Evolutionary conservation across 2,329 filamentous ascomycete species (phyloP).

Genomic region (Cladosporium sp.): DNA sequence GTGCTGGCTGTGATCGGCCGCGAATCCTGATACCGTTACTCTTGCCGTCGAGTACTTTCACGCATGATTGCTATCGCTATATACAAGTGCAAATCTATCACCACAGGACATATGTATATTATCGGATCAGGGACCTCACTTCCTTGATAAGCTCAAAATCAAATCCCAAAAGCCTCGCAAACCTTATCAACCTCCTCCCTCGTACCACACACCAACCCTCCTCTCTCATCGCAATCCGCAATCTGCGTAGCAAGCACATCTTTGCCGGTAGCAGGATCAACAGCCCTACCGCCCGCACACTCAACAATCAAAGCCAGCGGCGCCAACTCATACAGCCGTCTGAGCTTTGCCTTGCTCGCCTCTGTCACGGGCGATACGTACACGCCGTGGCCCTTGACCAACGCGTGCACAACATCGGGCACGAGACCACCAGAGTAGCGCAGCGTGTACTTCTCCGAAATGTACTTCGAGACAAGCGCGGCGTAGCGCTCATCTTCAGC

Average conservation of each 20-base stretch:
- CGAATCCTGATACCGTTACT: too few relatives aligned
- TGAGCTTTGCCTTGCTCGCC: conserved; percentile 52
- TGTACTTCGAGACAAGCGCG: conserved; percentile 47
- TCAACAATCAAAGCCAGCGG: conserved; percentile 59
- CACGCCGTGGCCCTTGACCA: conserved; percentile 59
- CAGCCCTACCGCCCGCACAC: conserved; percentile 54
- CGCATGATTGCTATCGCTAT: background rate
- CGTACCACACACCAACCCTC: conserved; percentile 31
- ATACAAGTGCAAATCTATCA: too few relatives aligned
- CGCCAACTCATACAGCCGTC: conserved; percentile 56
- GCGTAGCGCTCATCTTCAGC: conserved; percentile 50
- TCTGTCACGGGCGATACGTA: conserved; percentile 56
- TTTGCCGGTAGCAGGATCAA: conserved; percentile 41
- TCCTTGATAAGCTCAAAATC: background rate
- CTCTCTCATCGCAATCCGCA: conserved; percentile 30
- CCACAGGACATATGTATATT: background rate
- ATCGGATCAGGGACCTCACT: background rate
- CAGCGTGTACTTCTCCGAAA: conserved; percentile 54
- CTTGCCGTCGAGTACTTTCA: too few relatives aligned
- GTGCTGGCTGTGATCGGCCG: too few relatives aligned
- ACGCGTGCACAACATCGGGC: conserved; percentile 56
- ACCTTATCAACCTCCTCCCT: conserved; percentile 28
- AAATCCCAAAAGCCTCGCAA: conserved; percentile 11
- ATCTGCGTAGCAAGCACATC: conserved; percentile 15
- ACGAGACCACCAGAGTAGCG: conserved; percentile 59